These are phyloP conservation scores for Heritiera fomes DNA, from an alignment of 345 rosid species.

Conservation along the genomic window DNA sequence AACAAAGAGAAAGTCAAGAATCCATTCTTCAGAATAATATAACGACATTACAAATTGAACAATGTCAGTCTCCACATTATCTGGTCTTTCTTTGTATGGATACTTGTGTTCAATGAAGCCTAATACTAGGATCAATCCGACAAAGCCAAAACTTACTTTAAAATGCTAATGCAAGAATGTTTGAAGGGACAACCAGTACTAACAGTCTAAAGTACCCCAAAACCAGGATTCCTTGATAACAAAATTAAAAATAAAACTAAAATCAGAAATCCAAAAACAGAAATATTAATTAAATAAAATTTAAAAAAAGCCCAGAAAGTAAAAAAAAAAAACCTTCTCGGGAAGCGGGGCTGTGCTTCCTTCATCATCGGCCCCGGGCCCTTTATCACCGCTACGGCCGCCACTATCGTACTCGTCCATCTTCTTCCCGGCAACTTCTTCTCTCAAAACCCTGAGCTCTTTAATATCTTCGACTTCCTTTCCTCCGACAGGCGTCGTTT, in stretches of 20 bases:
- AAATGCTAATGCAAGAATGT: neutral
- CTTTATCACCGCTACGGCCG: constrained; percentile 66
- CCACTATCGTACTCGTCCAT: constrained; percentile 83
- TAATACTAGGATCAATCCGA: neutral
- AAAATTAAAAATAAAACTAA: neutral
- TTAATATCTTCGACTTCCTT: constrained; percentile 17
- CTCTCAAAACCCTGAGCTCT: constrained; percentile 31
- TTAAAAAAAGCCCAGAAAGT: neutral
- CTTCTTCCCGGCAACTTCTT: constrained; percentile 36
- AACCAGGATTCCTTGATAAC: neutral
- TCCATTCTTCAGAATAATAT: neutral
- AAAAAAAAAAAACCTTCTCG: constrained; percentile 53
- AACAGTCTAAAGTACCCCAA: neutral
- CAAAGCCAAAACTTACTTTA: neutral
- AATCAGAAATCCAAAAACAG: neutral
- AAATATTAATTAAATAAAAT: neutral
- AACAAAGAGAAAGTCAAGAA: constrained; percentile 16
- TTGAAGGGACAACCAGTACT: neutral
- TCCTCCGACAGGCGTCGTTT: constrained; percentile 29
- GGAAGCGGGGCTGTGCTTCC: constrained; percentile 87
- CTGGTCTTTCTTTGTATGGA: neutral
- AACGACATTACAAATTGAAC: neutral
- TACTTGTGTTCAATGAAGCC: neutral
- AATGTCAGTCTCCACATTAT: neutral
- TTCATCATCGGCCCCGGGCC: constrained; percentile 73